phyloP scores from a whole-genome alignment of 73 alveolate species.

The Paramecium octaurelia region DNA sequence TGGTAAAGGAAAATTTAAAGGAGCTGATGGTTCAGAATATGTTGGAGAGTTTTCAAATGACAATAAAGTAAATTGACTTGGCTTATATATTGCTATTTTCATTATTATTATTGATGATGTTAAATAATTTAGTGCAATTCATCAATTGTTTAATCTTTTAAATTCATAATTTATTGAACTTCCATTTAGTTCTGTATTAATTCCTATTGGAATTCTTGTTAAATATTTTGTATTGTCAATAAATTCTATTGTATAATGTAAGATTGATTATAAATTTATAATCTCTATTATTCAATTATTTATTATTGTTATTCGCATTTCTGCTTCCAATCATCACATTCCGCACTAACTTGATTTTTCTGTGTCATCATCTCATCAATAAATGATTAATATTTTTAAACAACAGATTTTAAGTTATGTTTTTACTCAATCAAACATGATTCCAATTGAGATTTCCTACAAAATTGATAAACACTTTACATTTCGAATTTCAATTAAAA shows the following conservation, averaged over 20 bases:
- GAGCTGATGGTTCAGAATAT: conserved; percentile 67
- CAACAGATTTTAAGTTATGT: not conserved
- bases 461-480: not conserved
- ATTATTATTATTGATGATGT: not conserved
- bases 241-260: not conserved
- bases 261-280: not conserved
- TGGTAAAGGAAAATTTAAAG: conserved; percentile 69
- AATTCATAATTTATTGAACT: not conserved
- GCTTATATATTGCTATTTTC: not conserved
- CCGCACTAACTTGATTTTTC: not conserved
- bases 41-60: conserved; percentile 58
- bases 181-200: not conserved
- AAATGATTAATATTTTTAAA: not conserved
- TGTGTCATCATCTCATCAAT: not conserved
- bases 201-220: not conserved
- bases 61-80: conserved; percentile 9
- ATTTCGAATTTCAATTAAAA: not conserved
- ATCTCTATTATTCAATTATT: not conserved
- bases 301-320: not conserved
- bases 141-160: not conserved
- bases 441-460: not conserved
- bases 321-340: not conserved
- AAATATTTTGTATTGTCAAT: not conserved
- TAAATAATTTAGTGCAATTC: not conserved
- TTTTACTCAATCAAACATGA: not conserved